phyloP scores from a whole-genome alignment of 768 basidiomycete genomes.

The Boletus tomentosulus region DNA sequence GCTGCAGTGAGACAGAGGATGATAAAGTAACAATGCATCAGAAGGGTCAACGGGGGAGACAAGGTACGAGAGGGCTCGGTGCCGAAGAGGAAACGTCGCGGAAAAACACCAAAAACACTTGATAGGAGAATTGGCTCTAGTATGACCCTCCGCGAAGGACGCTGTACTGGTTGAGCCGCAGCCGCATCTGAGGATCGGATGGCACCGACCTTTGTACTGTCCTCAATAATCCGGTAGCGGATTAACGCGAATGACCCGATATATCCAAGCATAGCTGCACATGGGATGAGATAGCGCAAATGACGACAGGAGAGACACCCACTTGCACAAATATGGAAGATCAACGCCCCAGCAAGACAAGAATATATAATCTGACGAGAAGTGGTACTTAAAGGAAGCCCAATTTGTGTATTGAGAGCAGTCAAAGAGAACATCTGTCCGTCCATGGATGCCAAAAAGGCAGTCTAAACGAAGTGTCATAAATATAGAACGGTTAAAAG shows the following conservation, averaged over 20 bases:
- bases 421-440: conserved; percentile 27
- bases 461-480: conserved; percentile 18
- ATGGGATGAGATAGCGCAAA: not conserved
- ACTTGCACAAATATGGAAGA: conserved; percentile 31
- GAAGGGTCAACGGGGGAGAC: conserved; percentile 16
- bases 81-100: not conserved
- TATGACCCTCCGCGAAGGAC: conserved; percentile 11
- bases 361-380: conserved; percentile 25
- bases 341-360: conserved; percentile 28
- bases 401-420: conserved; percentile 18
- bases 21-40: conserved; percentile 25
- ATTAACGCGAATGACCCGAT: conserved; percentile 27
- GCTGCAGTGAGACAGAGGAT: conserved; percentile 19
- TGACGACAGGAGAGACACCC: conserved; percentile 3
- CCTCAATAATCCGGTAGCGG: conserved; percentile 24
- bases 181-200: not conserved
- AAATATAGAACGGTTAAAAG: not conserved
- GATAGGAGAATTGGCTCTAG: conserved; percentile 13
- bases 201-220: conserved; percentile 13
- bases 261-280: conserved; percentile 26
- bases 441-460: conserved; percentile 28
- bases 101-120: not conserved
- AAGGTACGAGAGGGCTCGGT: not conserved
- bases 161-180: conserved; percentile 8
- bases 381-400: not conserved